phyloP scores from a whole-genome alignment of 2,329 filamentous ascomycete genomes.

The Metarhizium rileyi region DNA sequence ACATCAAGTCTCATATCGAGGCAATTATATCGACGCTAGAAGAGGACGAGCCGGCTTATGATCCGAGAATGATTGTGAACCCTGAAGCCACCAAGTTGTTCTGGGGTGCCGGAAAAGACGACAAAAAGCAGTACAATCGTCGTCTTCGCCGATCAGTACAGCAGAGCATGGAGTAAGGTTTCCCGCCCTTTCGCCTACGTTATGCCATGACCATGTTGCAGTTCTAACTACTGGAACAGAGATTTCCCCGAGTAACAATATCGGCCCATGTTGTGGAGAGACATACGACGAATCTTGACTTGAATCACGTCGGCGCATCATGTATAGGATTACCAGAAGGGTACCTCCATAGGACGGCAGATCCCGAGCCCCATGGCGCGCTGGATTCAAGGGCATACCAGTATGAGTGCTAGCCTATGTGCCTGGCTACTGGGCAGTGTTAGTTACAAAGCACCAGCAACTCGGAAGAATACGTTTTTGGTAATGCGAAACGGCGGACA shows the following conservation, averaged over 20 bases:
- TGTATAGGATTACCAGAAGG: background rate
- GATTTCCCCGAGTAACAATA: slow-evolving; percentile 22
- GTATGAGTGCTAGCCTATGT: background rate
- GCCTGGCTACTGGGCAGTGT: background rate
- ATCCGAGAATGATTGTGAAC: slow-evolving; percentile 80
- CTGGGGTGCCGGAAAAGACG: slow-evolving; percentile 65
- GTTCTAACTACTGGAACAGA: slow-evolving; percentile 11
- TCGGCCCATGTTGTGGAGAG: background rate
- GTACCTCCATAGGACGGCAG: background rate
- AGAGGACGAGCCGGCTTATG: slow-evolving; percentile 79
- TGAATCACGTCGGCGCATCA: background rate
- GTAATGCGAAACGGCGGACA: background rate
- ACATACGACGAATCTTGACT: background rate
- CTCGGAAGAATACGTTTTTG: background rate
- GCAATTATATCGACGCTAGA: slow-evolving; percentile 76
- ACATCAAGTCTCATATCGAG: slow-evolving; percentile 74
- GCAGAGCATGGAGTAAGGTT: slow-evolving; percentile 49
- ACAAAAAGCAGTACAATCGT: slow-evolving; percentile 78
- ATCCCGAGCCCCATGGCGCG: background rate
- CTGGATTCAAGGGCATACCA: background rate
- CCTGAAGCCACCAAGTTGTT: slow-evolving; percentile 77
- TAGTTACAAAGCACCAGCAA: background rate
- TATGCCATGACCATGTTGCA: background rate
- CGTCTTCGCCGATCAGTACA: slow-evolving; percentile 70
- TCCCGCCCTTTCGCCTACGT: background rate